Conservation (phyloP, 1,284 basidiomycete species). For the Melampsora larici-populina region DNA sequence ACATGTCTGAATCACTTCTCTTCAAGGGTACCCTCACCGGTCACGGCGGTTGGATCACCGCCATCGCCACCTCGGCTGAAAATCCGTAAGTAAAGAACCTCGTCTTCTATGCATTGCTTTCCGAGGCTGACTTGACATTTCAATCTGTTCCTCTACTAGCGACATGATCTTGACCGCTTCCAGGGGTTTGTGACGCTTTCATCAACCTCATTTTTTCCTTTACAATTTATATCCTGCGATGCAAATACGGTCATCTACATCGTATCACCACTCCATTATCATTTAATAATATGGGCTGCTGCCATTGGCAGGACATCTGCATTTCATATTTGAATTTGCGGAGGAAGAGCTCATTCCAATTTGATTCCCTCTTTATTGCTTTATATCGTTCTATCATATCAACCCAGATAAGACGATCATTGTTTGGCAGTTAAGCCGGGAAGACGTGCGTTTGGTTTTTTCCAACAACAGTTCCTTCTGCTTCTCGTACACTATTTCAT, state of each 20-base stretch:
- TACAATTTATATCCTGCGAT: neutral
- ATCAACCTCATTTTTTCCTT: constrained; percentile 9
- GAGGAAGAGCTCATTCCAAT: constrained; percentile 37
- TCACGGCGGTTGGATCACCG: constrained; percentile 79
- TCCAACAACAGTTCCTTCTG: neutral
- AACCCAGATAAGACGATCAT: constrained; percentile 91
- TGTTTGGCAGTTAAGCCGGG: constrained; percentile 97
- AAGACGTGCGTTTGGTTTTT: constrained; percentile 60
- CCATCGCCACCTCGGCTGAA: constrained; percentile 51
- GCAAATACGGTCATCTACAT: neutral
- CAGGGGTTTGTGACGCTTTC: constrained; percentile 43
- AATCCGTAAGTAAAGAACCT: constrained; percentile 18
- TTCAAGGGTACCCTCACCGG: constrained; percentile 76
- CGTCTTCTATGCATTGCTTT: neutral
- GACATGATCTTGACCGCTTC: constrained; percentile 54
- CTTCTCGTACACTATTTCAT: too few relatives aligned
- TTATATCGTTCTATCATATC: neutral
- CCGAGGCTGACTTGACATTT: neutral
- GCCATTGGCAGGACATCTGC: constrained; percentile 44
- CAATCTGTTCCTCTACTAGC: constrained; percentile 47
- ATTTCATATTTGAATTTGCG: constrained; percentile 10
- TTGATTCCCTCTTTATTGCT: neutral
- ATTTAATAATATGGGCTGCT: constrained; percentile 26
- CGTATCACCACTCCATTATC: too few relatives aligned
- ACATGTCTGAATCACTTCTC: constrained; percentile 78